These are phyloP conservation scores for Sugiyamaella marilandica DNA, from an alignment of 805 yeast species.

Conservation along the genomic window DNA sequence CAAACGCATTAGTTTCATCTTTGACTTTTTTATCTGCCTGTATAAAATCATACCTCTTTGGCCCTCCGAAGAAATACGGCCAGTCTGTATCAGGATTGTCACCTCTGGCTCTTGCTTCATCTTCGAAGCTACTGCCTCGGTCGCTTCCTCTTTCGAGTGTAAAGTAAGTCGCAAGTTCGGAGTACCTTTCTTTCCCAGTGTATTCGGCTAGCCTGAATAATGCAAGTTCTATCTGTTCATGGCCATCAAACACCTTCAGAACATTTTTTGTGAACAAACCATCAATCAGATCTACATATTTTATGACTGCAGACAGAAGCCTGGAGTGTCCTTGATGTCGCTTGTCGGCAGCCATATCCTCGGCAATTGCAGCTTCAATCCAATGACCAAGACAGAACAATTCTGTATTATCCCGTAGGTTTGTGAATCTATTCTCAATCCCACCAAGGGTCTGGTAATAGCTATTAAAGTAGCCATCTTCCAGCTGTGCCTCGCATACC, in stretches of 20 bases:
- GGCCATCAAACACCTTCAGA: constrained; percentile 19
- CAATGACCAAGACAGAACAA: constrained; percentile 26
- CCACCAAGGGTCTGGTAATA: too few species aligned
- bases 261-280: constrained; percentile 22
- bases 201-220: constrained; percentile 23
- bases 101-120: constrained; percentile 23
- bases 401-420: constrained; percentile 5
- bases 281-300: constrained; percentile 23
- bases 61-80: constrained; percentile 11
- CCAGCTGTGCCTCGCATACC: too few species aligned
- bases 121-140: constrained; percentile 22
- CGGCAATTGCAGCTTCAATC: constrained; percentile 28
- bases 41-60: constrained; percentile 25
- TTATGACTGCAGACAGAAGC: constrained; percentile 22
- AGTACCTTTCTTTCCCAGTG: constrained; percentile 21
- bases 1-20: constrained; percentile 21
- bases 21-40: constrained; percentile 25
- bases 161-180: constrained; percentile 24
- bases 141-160: constrained; percentile 25
- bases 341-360: constrained; percentile 22
- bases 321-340: constrained; percentile 19
- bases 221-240: constrained; percentile 29
- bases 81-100: constrained; percentile 12
- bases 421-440: too few species aligned
- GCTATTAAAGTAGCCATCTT: too few species aligned